phyloP scores from a whole-genome alignment of 225 moss, liverwort and hornwort species.

The Marchantia polymorpha region DNA sequence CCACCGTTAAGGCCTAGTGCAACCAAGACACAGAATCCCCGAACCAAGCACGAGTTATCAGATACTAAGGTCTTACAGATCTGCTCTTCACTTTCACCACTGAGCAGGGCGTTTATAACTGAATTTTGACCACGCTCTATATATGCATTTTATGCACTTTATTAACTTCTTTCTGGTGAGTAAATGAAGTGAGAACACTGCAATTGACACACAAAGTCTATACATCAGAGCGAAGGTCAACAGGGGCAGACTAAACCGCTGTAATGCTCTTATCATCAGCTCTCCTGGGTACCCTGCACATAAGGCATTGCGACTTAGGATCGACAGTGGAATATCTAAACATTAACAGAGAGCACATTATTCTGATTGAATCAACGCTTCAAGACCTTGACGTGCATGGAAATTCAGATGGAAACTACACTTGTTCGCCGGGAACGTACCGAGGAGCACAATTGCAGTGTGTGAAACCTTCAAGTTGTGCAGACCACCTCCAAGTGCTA shows the following conservation, averaged over 20 bases:
- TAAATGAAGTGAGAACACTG: not conserved
- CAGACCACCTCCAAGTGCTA: slow-evolving; percentile 50
- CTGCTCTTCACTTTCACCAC: no score
- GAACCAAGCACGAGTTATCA: no score
- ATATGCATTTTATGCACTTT: not conserved
- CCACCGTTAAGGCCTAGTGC: no score
- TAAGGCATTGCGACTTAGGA: no score
- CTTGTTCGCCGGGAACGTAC: slow-evolving; percentile 12
- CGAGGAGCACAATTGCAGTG: slow-evolving; percentile 41
- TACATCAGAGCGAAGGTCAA: slow-evolving; percentile 72
- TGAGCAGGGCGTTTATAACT: not conserved
- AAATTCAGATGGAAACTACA: not conserved
- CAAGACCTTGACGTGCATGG: not conserved
- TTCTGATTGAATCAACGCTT: no score
- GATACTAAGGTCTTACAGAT: no score
- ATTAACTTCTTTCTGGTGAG: not conserved
- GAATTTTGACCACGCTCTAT: not conserved
- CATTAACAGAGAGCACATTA: no score
- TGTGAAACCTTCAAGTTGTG: slow-evolving; percentile 41
- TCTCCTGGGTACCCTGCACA: slow-evolving; percentile 66
- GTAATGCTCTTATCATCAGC: slow-evolving; percentile 65
- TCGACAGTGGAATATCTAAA: no score
- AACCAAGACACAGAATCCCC: no score
- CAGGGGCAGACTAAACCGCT: slow-evolving; percentile 66
- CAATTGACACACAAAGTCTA: slow-evolving; percentile 54